Evolutionary conservation across 257 asterid species (phyloP), one percentile per base, ranked within the genome.

Genomic region (Nemophila menziesii): DNA sequence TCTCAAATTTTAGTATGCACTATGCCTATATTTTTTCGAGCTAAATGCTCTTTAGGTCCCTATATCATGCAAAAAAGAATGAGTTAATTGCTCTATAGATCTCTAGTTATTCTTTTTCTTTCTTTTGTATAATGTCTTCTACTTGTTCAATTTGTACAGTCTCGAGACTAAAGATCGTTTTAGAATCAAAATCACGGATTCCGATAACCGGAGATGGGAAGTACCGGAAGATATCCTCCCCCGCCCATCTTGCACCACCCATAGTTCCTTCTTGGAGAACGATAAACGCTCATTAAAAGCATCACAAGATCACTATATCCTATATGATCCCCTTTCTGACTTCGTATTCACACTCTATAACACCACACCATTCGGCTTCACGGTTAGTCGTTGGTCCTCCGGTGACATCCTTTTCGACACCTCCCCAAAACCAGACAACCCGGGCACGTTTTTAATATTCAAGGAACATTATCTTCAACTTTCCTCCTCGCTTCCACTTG

Each of bases 401-500:
- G 55, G 59, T 0, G 79, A 71, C 40, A 55, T 46, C 38, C 74
- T 71, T 21, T 67, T 71, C 16, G 61, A 63, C 45, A 49, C 74
- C 39, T 52, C 69, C 3, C 63, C 76, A 13, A 33, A 33, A 3
- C 3, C 48, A 8, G 18, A 43, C 22, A 20, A 38, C 14, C 66
- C 70, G 23, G 43, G 24, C 16, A 36, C 73, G 5, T 50, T 60
- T 33, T 49, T 68, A 19, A n/a, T 68, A 14, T 86, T 73, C 66
- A 89, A 83, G 50, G 82, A 89, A 58, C 97, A 89, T 46, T 89
- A 80, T 14, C 82, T 89, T 51, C 93, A 89, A 52, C 68, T 87
- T 17, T 83, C 92, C 5, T 80, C 97, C 1, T 63, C 82, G 0
- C 63, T 87, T 16, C 92, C 93, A 0, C 44, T 53, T 1, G 29